Conservation (phyloP, 2,329 filamentous ascomycete species). For the Penicillium sp. region DNA sequence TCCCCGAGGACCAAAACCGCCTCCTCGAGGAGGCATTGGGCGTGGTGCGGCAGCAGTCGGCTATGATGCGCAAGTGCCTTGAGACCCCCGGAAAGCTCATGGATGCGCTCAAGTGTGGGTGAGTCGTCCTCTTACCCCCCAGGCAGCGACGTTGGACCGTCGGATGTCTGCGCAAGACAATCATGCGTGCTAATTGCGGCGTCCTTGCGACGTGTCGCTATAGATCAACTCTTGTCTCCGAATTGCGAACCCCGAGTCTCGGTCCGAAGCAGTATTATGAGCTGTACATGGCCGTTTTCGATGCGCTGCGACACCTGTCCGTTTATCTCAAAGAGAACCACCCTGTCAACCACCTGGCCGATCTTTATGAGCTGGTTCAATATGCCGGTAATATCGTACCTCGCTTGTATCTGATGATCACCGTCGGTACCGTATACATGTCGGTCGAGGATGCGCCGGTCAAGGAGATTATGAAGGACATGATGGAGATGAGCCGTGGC, state of each 20-base stretch:
- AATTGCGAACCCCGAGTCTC: slow-evolving; percentile 91
- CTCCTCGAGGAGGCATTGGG: slow-evolving; percentile 95
- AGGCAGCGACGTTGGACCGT: slow-evolving; percentile 25
- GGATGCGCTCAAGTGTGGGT: slow-evolving; percentile 99
- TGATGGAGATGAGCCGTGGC: slow-evolving; percentile 99
- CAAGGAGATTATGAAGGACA: slow-evolving; percentile 99
- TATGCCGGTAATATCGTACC: slow-evolving; percentile 98
- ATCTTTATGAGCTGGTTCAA: slow-evolving; percentile 95
- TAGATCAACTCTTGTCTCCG: slow-evolving; percentile 97
- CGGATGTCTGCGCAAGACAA: slow-evolving; percentile 10
- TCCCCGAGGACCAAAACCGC: slow-evolving; percentile 78
- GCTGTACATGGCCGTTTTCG: slow-evolving; percentile 98
- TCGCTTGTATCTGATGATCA: slow-evolving; percentile 97
- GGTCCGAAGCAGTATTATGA: slow-evolving; percentile 99
- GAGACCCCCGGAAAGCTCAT: slow-evolving; percentile 98
- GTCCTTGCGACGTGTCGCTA: neutral
- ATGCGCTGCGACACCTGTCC: slow-evolving; percentile 92
- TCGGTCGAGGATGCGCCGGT: slow-evolving; percentile 95
- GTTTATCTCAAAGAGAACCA: slow-evolving; percentile 97
- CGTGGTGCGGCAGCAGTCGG: slow-evolving; percentile 94
- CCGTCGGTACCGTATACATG: slow-evolving; percentile 99
- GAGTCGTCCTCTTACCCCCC: slow-evolving; percentile 41
- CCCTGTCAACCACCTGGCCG: slow-evolving; percentile 94
- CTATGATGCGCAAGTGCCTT: slow-evolving; percentile 94
- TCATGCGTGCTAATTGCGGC: slow-evolving; percentile 14